Percentiles rank a stretch among this genome's conserved stretches.
phyloP scores from a whole-genome alignment of 2,329 filamentous ascomycete genomes.

The Mycosphaerella arachidis region DNA sequence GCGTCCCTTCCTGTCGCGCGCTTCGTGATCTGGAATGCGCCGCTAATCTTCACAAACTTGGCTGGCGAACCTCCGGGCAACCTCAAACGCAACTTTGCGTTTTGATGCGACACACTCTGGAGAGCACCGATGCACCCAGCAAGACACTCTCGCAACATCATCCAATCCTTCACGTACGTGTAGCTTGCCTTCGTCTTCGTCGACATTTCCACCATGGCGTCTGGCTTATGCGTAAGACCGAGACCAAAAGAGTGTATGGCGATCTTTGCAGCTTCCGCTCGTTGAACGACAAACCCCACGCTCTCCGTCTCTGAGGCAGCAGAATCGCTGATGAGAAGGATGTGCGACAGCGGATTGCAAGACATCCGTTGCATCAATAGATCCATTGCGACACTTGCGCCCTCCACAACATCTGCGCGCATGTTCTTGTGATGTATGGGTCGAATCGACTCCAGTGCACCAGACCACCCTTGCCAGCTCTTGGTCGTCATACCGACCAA shows the following conservation, averaged over 20 bases:
- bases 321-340: constrained; percentile 94
- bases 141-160: constrained; percentile 97
- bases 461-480: constrained; percentile 85
- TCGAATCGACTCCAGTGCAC: constrained; percentile 78
- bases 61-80: constrained; percentile 93
- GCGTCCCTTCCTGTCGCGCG: constrained; percentile 90
- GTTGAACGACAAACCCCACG: constrained; percentile 94
- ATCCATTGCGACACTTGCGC: constrained; percentile 97
- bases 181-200: constrained; percentile 95
- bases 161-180: constrained; percentile 99
- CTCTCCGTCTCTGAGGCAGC: constrained; percentile 91
- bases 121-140: constrained; percentile 88
- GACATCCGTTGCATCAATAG: constrained; percentile 96
- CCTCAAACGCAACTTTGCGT: constrained; percentile 90
- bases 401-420: constrained; percentile 92
- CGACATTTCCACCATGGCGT: constrained; percentile 97
- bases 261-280: constrained; percentile 96
- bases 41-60: constrained; percentile 98
- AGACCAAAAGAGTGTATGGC: constrained; percentile 95
- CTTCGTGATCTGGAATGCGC: constrained; percentile 92
- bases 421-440: constrained; percentile 96
- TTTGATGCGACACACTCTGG: constrained; percentile 95
- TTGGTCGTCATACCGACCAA: constrained; percentile 98
- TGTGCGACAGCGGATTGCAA: constrained; percentile 90
- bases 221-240: constrained; percentile 94